Conservation (phyloP, 2,329 filamentous ascomycete species). For the Verticillium zaregamsianum region DNA sequence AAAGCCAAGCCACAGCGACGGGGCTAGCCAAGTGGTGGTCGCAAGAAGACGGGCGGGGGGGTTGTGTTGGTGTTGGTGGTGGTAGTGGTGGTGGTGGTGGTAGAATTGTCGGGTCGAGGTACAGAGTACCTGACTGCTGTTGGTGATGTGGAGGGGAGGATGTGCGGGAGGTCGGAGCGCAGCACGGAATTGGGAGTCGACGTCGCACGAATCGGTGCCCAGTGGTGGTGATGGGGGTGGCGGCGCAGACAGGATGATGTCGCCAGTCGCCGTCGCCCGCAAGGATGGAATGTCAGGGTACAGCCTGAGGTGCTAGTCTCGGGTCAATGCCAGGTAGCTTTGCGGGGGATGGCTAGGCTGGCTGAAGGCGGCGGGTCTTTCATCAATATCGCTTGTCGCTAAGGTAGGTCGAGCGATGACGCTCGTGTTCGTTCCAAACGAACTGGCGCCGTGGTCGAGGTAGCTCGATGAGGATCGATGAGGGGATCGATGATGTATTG, state of each 20-base stretch:
- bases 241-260: neutral
- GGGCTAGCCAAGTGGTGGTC: slow-evolving; percentile 6
- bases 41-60: neutral
- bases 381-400: neutral
- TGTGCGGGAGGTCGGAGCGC: neutral
- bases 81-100: neutral
- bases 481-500: too few relatives aligned
- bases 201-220: neutral
- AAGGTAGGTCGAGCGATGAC: neutral
- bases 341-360: neutral
- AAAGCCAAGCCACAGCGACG: slow-evolving; percentile 11
- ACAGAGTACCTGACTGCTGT: neutral
- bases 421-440: neutral
- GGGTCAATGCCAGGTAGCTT: neutral
- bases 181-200: neutral
- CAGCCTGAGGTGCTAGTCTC: neutral
- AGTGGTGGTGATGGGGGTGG: neutral
- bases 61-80: neutral
- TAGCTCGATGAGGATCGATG: neutral
- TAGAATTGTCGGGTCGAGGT: neutral
- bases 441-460: neutral
- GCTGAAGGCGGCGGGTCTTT: neutral
- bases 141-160: neutral
- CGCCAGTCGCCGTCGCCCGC: neutral
- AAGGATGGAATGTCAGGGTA: neutral